Evolutionary conservation across 306 rosid species (phyloP).

Genomic region (Prinsepia uniflora): DNA sequence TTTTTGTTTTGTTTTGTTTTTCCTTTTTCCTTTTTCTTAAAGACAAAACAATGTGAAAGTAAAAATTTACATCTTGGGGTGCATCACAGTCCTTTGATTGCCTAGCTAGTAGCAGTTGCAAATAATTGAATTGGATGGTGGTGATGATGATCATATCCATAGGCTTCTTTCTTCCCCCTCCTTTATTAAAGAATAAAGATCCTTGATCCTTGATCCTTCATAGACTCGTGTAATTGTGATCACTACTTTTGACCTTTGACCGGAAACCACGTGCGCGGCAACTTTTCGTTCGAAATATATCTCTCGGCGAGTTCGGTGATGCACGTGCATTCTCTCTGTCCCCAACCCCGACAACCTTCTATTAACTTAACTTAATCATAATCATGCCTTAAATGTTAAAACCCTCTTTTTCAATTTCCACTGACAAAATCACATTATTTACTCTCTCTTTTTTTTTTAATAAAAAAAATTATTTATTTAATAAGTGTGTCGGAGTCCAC

Average conservation of each 20-base stretch:
- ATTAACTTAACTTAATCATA: slow-evolving; percentile 39
- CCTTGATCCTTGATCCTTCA: slow-evolving; percentile 10
- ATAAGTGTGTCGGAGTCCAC: background rate
- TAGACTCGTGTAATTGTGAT: slow-evolving; percentile 30
- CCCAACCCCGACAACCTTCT: slow-evolving; percentile 30
- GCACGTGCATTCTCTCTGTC: slow-evolving; percentile 68
- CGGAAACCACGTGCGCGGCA: slow-evolving; percentile 66
- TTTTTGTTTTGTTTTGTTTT: too few species aligned
- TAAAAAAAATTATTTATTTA: too few species aligned
- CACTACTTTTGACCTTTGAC: slow-evolving; percentile 82
- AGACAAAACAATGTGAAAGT: too few species aligned
- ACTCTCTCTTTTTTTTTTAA: too few species aligned
- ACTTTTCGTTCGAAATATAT: slow-evolving; percentile 36
- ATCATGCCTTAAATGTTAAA: slow-evolving; percentile 47
- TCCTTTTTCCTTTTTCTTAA: too few species aligned
- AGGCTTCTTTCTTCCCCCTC: background rate
- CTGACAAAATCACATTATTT: background rate
- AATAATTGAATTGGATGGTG: slow-evolving; percentile 32
- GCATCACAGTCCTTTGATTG: too few species aligned
- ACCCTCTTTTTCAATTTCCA: slow-evolving; percentile 14
- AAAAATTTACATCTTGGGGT: too few species aligned
- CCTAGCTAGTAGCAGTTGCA: background rate
- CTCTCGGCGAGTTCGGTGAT: slow-evolving; percentile 67
- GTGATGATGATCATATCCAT: slow-evolving; percentile 22
- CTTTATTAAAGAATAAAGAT: slow-evolving; percentile 8